phyloP scores from a whole-genome alignment of 176 grass and related monocot species.

The sorghum (Sorghum bicolor) region DNA sequence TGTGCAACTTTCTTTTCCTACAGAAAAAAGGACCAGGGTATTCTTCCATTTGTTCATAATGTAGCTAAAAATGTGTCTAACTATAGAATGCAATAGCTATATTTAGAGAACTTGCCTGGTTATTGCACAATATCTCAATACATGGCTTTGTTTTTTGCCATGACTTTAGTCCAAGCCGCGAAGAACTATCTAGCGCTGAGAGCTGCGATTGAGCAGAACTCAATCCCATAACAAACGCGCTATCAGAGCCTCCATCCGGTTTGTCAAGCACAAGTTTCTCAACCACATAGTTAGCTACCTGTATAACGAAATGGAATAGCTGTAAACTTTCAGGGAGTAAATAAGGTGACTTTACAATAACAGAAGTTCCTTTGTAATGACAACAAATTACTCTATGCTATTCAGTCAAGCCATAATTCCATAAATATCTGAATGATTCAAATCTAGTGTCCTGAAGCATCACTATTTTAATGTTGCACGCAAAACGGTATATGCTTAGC shows the following conservation, averaged over 20 bases:
- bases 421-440: conserved; percentile 5
- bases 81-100: not conserved
- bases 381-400: conserved; percentile 1
- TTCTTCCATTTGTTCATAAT: not conserved
- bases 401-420: not conserved
- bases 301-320: conserved; percentile 16
- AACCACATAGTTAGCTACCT: conserved; percentile 93
- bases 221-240: conserved; percentile 57
- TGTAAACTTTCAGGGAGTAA: not conserved
- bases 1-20: not conserved
- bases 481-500: not conserved
- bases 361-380: not conserved
- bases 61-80: not conserved
- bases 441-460: conserved; percentile 10
- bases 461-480: not conserved
- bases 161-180: conserved; percentile 56
- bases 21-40: not conserved
- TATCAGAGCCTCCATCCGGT: conserved; percentile 70
- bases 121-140: conserved; percentile 91
- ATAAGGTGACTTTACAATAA: conserved; percentile 1
- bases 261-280: conserved; percentile 86
- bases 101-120: conserved; percentile 58
- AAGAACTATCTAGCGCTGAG: conserved; percentile 60
- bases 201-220: conserved; percentile 52
- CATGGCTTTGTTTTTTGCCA: conserved; percentile 72